Conservation (phyloP, 306 rosid genomes). For the Hippophae rhamnoides region DNA sequence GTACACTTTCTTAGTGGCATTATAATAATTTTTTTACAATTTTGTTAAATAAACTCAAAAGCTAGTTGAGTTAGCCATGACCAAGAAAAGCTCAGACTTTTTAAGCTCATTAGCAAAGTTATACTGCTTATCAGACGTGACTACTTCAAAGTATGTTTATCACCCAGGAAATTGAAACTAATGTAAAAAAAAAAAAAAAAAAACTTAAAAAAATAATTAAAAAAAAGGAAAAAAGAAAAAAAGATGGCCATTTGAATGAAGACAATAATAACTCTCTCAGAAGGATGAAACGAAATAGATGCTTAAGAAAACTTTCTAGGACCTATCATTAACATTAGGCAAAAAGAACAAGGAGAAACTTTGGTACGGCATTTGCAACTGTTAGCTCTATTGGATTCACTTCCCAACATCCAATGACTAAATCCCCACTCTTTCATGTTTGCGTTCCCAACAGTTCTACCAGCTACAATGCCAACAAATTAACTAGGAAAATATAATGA, state of each 20-base stretch:
- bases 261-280: too few relatives aligned
- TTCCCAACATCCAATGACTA: slow-evolving; percentile 16
- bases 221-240: not conserved
- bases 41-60: too few relatives aligned
- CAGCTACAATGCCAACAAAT: slow-evolving; percentile 60
- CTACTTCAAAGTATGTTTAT: too few relatives aligned
- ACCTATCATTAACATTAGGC: slow-evolving; percentile 35
- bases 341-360: slow-evolving; percentile 30
- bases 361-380: slow-evolving; percentile 57
- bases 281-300: not conserved
- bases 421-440: slow-evolving; percentile 15
- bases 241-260: not conserved
- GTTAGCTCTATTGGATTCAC: slow-evolving; percentile 51
- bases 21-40: too few relatives aligned
- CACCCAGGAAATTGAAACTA: too few relatives aligned
- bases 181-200: too few relatives aligned
- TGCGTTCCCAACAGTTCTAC: slow-evolving; percentile 47
- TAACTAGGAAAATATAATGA: slow-evolving; percentile 25
- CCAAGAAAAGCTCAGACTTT: too few relatives aligned
- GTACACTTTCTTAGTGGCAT: too few relatives aligned
- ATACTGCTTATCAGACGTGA: too few relatives aligned
- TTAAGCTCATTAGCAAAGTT: too few relatives aligned
- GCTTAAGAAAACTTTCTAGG: slow-evolving; percentile 20
- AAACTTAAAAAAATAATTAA: not conserved
- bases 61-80: too few relatives aligned